Conservation (phyloP, 2,329 filamentous ascomycete species). For the Coniochaeta sp. region DNA sequence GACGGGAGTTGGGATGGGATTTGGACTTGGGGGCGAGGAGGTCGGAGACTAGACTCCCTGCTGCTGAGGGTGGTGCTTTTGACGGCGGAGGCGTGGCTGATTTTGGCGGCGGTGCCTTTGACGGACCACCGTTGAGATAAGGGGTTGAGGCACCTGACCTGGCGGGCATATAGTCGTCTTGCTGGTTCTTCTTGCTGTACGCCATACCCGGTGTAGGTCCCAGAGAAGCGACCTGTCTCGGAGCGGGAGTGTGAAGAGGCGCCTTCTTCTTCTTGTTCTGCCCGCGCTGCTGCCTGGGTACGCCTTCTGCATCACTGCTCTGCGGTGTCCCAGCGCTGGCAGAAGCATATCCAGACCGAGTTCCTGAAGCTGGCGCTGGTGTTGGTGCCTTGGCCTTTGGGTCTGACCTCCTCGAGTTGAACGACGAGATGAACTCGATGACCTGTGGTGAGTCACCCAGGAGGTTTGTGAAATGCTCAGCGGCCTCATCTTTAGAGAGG, state of each 20-base stretch:
- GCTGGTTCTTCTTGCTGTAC: slow-evolving; percentile 66
- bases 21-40: slow-evolving; percentile 47
- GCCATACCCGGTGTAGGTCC: slow-evolving; percentile 57
- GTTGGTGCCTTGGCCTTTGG: slow-evolving; percentile 20
- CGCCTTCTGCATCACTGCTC: slow-evolving; percentile 26
- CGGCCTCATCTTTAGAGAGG: slow-evolving; percentile 70
- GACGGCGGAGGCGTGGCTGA: slow-evolving; percentile 39
- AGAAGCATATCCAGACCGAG: slow-evolving; percentile 12
- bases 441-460: slow-evolving; percentile 76
- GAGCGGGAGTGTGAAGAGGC: slow-evolving; percentile 55
- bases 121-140: slow-evolving; percentile 26
- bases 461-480: slow-evolving; percentile 79
- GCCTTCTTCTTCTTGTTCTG: slow-evolving; percentile 53
- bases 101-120: slow-evolving; percentile 39
- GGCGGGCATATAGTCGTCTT: slow-evolving; percentile 66
- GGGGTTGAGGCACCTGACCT: slow-evolving; percentile 33
- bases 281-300: slow-evolving; percentile 41
- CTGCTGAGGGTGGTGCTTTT: slow-evolving; percentile 58
- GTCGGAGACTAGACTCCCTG: slow-evolving; percentile 79
- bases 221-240: slow-evolving; percentile 56
- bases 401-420: slow-evolving; percentile 60
- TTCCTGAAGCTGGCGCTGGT: slow-evolving; percentile 8
- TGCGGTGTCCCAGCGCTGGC: slow-evolving; percentile 14
- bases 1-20: slow-evolving; percentile 36
- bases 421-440: slow-evolving; percentile 71